Evolutionary conservation across 768 basidiomycete species (phyloP).

Genomic region (Asterophora lycoperdoides): DNA sequence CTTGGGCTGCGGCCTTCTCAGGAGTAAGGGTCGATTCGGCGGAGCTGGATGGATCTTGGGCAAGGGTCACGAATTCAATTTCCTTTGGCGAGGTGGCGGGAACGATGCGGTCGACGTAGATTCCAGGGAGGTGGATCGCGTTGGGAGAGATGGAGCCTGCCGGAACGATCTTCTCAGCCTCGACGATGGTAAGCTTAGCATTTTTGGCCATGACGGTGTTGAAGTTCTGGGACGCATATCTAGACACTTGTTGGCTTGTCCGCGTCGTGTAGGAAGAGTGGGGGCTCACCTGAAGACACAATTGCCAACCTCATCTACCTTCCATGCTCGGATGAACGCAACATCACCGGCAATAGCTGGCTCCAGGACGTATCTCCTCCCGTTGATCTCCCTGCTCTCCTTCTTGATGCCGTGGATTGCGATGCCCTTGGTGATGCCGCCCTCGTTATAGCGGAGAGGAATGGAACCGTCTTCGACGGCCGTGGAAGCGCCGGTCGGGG

Average conservation of each 20-base stretch:
- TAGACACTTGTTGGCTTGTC: constrained; percentile 22
- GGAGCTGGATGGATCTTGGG: constrained; percentile 35
- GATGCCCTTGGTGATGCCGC: constrained; percentile 68
- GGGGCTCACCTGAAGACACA: constrained; percentile 74
- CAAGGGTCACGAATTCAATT: constrained; percentile 73
- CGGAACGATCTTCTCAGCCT: constrained; percentile 90
- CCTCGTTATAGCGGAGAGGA: constrained; percentile 73
- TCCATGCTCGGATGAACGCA: constrained; percentile 88
- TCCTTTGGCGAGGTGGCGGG: constrained; percentile 69
- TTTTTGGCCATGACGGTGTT: constrained; percentile 84
- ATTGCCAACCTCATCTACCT: constrained; percentile 88
- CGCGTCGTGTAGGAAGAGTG: not conserved
- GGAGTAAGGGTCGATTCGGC: constrained; percentile 29
- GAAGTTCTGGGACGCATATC: constrained; percentile 88
- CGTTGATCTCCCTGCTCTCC: constrained; percentile 72
- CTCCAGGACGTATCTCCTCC: constrained; percentile 80
- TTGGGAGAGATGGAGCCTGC: constrained; percentile 77
- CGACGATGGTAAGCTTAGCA: constrained; percentile 86
- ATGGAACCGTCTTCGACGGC: constrained; percentile 78
- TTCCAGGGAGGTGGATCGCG: constrained; percentile 76
- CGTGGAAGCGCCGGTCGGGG: constrained; percentile 84
- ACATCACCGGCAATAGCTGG: constrained; percentile 75
- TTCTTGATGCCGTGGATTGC: constrained; percentile 71
- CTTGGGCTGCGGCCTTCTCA: constrained; percentile 50
- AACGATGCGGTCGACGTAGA: constrained; percentile 89